These are phyloP conservation scores for Verticillium albo-atrum DNA, from an alignment of 2,329 filamentous ascomycete genomes.

Conservation along the genomic window DNA sequence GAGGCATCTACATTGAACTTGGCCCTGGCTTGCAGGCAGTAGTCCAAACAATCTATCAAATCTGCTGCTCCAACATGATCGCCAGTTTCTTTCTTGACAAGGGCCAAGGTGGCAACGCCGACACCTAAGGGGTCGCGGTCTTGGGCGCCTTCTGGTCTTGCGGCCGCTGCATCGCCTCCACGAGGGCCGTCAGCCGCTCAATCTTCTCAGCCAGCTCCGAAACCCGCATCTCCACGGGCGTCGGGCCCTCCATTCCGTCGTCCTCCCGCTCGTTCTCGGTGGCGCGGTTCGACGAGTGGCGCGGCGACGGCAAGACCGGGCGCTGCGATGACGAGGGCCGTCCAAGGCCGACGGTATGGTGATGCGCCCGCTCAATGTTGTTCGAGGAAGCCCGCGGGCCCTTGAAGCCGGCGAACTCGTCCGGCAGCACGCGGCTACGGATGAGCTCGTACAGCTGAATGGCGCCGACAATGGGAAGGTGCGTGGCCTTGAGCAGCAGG, in stretches of 20 bases:
- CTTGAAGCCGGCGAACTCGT: slow-evolving; percentile 44
- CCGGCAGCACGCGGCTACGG: slow-evolving; percentile 29
- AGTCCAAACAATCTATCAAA: too few species aligned
- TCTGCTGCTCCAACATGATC: neutral
- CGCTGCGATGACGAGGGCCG: slow-evolving; percentile 18
- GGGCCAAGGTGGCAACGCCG: too few species aligned
- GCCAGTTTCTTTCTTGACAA: neutral
- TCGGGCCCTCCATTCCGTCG: slow-evolving; percentile 29
- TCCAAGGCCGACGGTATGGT: slow-evolving; percentile 12
- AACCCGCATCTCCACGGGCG: slow-evolving; percentile 45
- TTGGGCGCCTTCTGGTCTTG: neutral
- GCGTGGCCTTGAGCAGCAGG: slow-evolving; percentile 57
- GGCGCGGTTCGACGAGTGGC: slow-evolving; percentile 10
- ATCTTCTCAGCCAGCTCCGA: slow-evolving; percentile 53
- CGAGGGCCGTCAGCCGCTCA: slow-evolving; percentile 49
- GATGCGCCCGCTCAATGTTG: slow-evolving; percentile 15
- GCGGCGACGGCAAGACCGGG: slow-evolving; percentile 16
- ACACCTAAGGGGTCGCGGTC: neutral
- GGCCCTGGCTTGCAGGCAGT: too few species aligned
- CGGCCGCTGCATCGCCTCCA: slow-evolving; percentile 43
- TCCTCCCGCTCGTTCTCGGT: slow-evolving; percentile 22
- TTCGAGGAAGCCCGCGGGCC: slow-evolving; percentile 31
- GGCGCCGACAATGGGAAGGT: slow-evolving; percentile 62
- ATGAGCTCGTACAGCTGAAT: slow-evolving; percentile 65
- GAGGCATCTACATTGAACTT: too few species aligned